Percentiles rank a stretch among this genome's conserved stretches.
phyloP scores from a whole-genome alignment of 2,329 filamentous ascomycete species.

The Catunica adiposa region DNA sequence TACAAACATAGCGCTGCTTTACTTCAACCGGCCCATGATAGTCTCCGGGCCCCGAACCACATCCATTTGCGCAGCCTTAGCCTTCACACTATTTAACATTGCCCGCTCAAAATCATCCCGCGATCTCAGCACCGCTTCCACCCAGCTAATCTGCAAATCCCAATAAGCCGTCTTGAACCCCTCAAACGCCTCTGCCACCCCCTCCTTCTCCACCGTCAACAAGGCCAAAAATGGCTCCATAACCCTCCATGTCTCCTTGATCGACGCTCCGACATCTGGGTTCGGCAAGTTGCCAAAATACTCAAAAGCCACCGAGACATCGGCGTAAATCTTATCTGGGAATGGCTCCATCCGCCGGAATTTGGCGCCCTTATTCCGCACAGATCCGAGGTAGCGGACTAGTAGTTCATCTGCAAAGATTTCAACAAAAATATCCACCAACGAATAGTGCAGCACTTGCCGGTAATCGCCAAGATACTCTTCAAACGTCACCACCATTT shows the following conservation, averaged over 20 bases:
- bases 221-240: conserved; percentile 71
- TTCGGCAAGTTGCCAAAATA: conserved; percentile 65
- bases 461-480: conserved; percentile 87
- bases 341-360: conserved; percentile 78
- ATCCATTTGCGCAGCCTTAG: conserved; percentile 68
- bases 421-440: conserved; percentile 83
- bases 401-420: conserved; percentile 87
- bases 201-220: conserved; percentile 58
- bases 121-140: conserved; percentile 72
- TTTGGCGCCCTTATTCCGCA: conserved; percentile 79
- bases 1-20: conserved; percentile 17
- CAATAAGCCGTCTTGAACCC: conserved; percentile 75
- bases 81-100: conserved; percentile 80
- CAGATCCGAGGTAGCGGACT: conserved; percentile 62
- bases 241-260: conserved; percentile 86
- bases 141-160: conserved; percentile 90
- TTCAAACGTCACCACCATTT: conserved; percentile 86
- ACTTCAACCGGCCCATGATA: conserved; percentile 88
- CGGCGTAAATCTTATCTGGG: conserved; percentile 84
- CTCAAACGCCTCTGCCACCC: conserved; percentile 62
- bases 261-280: conserved; percentile 49
- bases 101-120: conserved; percentile 87
- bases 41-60: conserved; percentile 72
- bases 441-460: conserved; percentile 65
- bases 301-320: conserved; percentile 76